These are phyloP conservation scores for Stentor coeruleus DNA, from an alignment of 73 alveolate genomes.

Conservation along the genomic window DNA sequence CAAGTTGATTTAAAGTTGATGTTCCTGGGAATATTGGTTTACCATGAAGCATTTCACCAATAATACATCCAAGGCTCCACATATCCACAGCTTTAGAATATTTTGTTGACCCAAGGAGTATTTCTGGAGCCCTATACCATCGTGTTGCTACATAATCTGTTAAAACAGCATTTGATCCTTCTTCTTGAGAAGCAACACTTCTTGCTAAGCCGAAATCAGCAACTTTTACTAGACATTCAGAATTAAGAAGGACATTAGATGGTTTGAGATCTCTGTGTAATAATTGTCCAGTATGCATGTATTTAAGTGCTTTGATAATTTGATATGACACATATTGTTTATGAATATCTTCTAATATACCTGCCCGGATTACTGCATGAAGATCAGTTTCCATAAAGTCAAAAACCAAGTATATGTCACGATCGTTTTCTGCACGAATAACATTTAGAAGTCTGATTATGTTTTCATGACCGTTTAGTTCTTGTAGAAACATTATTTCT, in stretches of 20 bases:
- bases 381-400: conserved; percentile 90
- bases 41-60: conserved; percentile 66
- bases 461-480: conserved; percentile 90
- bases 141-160: conserved; percentile 96
- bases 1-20: conserved; percentile 55
- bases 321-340: conserved; percentile 89
- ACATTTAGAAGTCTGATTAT: conserved; percentile 89
- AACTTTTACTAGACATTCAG: conserved; percentile 80
- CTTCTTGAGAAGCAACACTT: conserved; percentile 61
- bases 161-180: conserved; percentile 65
- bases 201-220: conserved; percentile 92
- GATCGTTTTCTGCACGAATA: conserved; percentile 91
- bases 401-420: conserved; percentile 82
- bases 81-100: conserved; percentile 86
- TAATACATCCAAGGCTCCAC: conserved; percentile 93
- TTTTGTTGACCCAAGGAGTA: conserved; percentile 78
- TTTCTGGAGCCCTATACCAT: conserved; percentile 95
- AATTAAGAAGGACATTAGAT: conserved; percentile 74
- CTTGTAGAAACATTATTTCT: conserved; percentile 84
- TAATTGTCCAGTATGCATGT: conserved; percentile 83
- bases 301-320: conserved; percentile 88
- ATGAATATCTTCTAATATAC: conserved; percentile 74
- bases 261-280: conserved; percentile 84
- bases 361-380: conserved; percentile 98
- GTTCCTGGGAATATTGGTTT: conserved; percentile 74